phyloP scores from a whole-genome alignment of 1,139 yeast genomes.

The Pichia sp. region DNA sequence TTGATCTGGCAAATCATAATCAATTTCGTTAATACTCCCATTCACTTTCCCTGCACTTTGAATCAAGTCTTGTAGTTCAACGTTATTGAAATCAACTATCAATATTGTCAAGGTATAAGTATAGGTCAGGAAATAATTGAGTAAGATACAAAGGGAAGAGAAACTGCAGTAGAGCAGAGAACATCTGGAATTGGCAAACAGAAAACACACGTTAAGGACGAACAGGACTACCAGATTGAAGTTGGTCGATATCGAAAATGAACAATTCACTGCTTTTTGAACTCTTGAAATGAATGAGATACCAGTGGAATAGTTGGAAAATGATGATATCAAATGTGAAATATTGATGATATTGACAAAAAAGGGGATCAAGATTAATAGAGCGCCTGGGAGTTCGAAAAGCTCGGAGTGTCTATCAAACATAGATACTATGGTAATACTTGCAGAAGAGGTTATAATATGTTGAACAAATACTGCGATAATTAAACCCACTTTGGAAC shows the following conservation, averaged over 20 bases:
- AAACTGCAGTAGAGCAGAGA: slow-evolving; percentile 34
- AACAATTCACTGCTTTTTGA: slow-evolving; percentile 1
- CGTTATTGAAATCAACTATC: slow-evolving; percentile 60
- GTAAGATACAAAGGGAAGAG: slow-evolving; percentile 31
- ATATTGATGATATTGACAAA: slow-evolving; percentile 5
- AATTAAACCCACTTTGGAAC: slow-evolving; percentile 56
- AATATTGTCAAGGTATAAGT: slow-evolving; percentile 63
- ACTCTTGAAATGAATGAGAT: slow-evolving; percentile 30
- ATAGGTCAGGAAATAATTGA: slow-evolving; percentile 57
- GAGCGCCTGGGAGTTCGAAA: slow-evolving; percentile 36
- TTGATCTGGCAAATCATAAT: not conserved
- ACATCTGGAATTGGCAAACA: slow-evolving; percentile 27
- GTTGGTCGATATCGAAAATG: slow-evolving; percentile 7
- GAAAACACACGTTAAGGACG: not conserved
- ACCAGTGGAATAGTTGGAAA: slow-evolving; percentile 42
- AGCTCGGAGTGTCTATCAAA: slow-evolving; percentile 33
- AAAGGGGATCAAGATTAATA: slow-evolving; percentile 32
- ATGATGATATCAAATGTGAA: slow-evolving; percentile 39
- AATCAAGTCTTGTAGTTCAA: slow-evolving; percentile 53
- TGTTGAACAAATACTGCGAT: slow-evolving; percentile 57
- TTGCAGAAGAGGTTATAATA: slow-evolving; percentile 42
- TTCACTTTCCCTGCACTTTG: not conserved
- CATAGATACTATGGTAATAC: slow-evolving; percentile 48
- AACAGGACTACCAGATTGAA: not conserved
- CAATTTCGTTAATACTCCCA: not conserved